phyloP scores from a whole-genome alignment of 345 rosid species.

The Eucalyptus victrix region DNA sequence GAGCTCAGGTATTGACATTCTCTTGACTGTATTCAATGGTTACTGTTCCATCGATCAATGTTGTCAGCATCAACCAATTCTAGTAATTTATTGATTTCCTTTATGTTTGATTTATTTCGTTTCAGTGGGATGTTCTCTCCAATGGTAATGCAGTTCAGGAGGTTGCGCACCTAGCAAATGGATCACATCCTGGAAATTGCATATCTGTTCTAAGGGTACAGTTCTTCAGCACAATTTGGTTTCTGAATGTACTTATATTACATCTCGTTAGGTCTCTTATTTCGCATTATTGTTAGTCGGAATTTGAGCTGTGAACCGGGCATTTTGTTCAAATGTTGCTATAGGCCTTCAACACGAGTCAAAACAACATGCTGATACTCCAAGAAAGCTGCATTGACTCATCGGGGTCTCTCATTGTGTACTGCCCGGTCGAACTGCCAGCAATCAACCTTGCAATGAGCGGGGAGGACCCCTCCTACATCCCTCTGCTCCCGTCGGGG shows the following conservation, averaged over 20 bases:
- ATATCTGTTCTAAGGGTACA: slow-evolving; percentile 88
- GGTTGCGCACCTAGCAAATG: slow-evolving; percentile 88
- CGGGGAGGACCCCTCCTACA: slow-evolving; percentile 84
- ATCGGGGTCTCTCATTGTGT: slow-evolving; percentile 73
- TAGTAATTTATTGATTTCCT: background rate
- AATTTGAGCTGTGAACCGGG: background rate
- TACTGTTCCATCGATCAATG: background rate
- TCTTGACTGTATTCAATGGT: background rate
- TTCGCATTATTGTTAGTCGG: background rate
- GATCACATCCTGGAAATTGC: slow-evolving; percentile 88
- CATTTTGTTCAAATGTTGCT: background rate
- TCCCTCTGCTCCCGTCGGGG: slow-evolving; percentile 91
- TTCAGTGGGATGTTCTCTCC: slow-evolving; percentile 95
- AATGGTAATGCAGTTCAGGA: slow-evolving; percentile 81
- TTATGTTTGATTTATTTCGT: background rate
- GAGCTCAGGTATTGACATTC: slow-evolving; percentile 51
- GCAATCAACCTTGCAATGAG: slow-evolving; percentile 86
- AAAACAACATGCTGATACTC: slow-evolving; percentile 84
- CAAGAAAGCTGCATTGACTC: slow-evolving; percentile 93
- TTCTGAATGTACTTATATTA: background rate
- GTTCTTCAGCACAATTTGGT: background rate
- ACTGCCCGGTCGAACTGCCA: slow-evolving; percentile 80
- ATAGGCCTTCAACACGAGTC: slow-evolving; percentile 68
- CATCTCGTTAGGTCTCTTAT: background rate
- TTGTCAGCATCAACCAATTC: background rate